Evolutionary conservation across 768 basidiomycete species (phyloP), one percentile per base, ranked within the genome.

Genomic region (Trametes cingulata): DNA sequence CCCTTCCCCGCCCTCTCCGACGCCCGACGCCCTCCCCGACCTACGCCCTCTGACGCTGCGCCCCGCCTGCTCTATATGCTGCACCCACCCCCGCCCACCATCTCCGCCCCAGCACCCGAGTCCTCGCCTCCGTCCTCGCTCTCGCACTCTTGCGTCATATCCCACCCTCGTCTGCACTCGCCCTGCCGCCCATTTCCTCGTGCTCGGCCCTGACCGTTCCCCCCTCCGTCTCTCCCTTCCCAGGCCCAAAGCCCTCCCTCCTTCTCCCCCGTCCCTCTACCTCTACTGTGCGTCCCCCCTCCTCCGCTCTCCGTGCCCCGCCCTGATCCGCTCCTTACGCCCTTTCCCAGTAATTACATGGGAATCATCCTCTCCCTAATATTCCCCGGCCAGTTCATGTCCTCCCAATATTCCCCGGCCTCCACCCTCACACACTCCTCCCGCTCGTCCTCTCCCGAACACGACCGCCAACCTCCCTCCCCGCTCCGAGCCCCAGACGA

Each of bases 291-390:
- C 60, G 60, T 58, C 40, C 52, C 25, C 46, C 40, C 52, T 20
- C 40, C 45, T 40, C 48, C 49, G 29, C 36, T 22, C 52, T 37
- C 8, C 52, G 54, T 53, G 40, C 37, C 43, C 13, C 42, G 40
- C 36, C 19, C 40, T 61, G 45, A 43, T 24, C 50, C 60, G 20
- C 61, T 35, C 45, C 17, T 15, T 37, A 12, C 19, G 17, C 40
- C 54, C 50, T 50, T 33, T 39, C 33, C 15, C 49, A 61, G 47
- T 59, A 54, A 48, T 61, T 71, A 62, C 68, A 71, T 71, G 70
- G 70, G 70, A 71, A 71, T 69, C 65, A 24, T 71, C 45, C 59
- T 71, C 49, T 69, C 70, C 13, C 60, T 71, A 43, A 63, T 71
- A 60, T 71, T 71, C 53, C 68, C 70, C 60, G 58, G 62, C 33